phyloP scores from a whole-genome alignment of 2,329 filamentous ascomycete species.

The Eutypella sp. region DNA sequence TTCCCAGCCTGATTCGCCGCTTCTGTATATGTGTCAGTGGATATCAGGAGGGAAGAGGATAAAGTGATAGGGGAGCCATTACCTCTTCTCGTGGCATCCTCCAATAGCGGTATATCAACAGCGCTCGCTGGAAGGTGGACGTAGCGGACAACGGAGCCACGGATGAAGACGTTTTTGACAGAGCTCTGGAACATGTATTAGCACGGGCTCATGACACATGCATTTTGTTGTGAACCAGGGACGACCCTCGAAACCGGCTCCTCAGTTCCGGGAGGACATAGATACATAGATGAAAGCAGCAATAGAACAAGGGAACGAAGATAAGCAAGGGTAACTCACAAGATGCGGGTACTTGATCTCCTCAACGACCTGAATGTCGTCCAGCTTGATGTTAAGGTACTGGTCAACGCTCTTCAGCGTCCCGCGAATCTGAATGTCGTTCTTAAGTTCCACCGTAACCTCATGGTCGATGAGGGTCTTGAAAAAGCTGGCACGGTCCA shows the following conservation, averaged over 20 bases:
- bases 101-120: conserved; percentile 80
- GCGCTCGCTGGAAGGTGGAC: conserved; percentile 79
- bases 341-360: conserved; percentile 93
- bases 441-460: conserved; percentile 98
- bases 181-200: conserved; percentile 46
- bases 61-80: background rate
- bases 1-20: conserved; percentile 54
- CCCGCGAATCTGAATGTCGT: conserved; percentile 95
- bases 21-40: conserved; percentile 33
- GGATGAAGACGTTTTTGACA: conserved; percentile 94
- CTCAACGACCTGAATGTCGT: conserved; percentile 88
- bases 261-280: too few species aligned
- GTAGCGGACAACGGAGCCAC: conserved; percentile 88
- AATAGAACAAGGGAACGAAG: background rate
- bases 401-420: conserved; percentile 97
- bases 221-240: too few species aligned
- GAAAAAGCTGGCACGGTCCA: conserved; percentile 67
- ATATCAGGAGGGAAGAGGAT: conserved; percentile 2
- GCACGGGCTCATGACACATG: too few species aligned
- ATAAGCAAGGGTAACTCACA: conserved; percentile 39
- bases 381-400: conserved; percentile 98
- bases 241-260: too few species aligned
- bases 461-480: conserved; percentile 97
- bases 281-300: too few species aligned
- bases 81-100: conserved; percentile 89